These are phyloP conservation scores for Ochetophila trinervis DNA, from an alignment of 306 rosid genomes.

Conservation along the genomic window DNA sequence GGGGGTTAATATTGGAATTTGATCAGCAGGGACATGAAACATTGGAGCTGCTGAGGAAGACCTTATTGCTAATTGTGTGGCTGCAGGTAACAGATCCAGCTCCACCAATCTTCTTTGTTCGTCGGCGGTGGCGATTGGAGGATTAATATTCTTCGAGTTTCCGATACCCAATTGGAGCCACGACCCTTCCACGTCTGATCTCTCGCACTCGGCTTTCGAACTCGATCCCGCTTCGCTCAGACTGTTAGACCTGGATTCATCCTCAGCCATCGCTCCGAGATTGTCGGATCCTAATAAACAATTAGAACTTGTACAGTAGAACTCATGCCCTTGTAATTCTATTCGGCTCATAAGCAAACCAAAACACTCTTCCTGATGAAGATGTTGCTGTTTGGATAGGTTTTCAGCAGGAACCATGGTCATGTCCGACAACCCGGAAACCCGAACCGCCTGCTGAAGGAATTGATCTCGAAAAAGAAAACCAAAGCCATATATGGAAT, in stretches of 20 bases:
- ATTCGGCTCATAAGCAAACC: slow-evolving; percentile 46
- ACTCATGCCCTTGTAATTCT: slow-evolving; percentile 29
- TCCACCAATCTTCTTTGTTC: slow-evolving; percentile 32
- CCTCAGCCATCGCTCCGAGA: slow-evolving; percentile 63
- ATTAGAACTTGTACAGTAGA: slow-evolving; percentile 8
- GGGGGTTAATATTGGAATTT: no score
- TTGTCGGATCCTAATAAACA: slow-evolving; percentile 60
- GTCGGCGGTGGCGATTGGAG: background rate
- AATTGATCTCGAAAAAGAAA: slow-evolving; percentile 21
- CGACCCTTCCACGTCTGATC: slow-evolving; percentile 14
- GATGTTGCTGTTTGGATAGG: slow-evolving; percentile 37
- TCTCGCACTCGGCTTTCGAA: slow-evolving; percentile 15
- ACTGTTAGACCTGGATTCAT: slow-evolving; percentile 51
- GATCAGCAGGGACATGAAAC: slow-evolving; percentile 1
- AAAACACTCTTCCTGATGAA: slow-evolving; percentile 16
- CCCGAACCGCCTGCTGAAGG: slow-evolving; percentile 1
- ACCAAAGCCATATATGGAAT: slow-evolving; percentile 53
- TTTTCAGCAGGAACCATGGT: slow-evolving; percentile 74
- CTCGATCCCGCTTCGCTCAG: slow-evolving; percentile 36
- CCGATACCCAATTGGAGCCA: slow-evolving; percentile 94
- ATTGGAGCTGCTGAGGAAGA: background rate
- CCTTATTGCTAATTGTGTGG: background rate
- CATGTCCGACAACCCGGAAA: slow-evolving; percentile 36
- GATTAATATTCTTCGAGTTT: background rate
- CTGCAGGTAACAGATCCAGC: slow-evolving; percentile 57